Evolutionary conservation across 1,284 basidiomycete species (phyloP).

Genomic region (Peniophora sp.): DNA sequence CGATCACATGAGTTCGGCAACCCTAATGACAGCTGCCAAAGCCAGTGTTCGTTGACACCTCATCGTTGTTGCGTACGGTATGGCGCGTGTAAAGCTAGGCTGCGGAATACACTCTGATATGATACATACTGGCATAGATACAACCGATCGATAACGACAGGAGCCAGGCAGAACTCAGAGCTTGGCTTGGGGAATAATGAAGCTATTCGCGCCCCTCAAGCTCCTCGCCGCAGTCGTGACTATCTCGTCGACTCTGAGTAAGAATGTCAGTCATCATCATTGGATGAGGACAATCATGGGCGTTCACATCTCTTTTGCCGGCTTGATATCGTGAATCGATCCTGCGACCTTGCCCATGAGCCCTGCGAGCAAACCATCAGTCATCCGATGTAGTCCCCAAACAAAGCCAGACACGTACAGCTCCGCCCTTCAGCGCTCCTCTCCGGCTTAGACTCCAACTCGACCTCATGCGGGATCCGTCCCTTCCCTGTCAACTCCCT

Average conservation of each 20-base stretch:
- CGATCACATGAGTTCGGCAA: no score
- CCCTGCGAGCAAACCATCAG: constrained; percentile 35
- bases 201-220: constrained; percentile 28
- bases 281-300: not conserved
- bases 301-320: constrained; percentile 73
- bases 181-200: constrained; percentile 31
- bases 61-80: no score
- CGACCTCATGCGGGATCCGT: constrained; percentile 69
- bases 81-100: no score
- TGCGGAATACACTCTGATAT: no score
- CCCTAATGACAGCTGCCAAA: no score
- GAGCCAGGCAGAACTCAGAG: constrained; percentile 24
- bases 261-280: not conserved
- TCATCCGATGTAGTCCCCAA: not conserved
- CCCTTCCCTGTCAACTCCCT: constrained; percentile 54
- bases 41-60: not conserved
- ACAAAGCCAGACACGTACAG: constrained; percentile 35
- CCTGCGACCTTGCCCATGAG: constrained; percentile 85
- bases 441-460: constrained; percentile 64
- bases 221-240: constrained; percentile 46
- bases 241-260: constrained; percentile 62
- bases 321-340: constrained; percentile 70
- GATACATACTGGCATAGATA: no score
- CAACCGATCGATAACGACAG: no score
- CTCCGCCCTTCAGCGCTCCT: constrained; percentile 50